These are phyloP conservation scores for Talaromyces sp. DNA, from an alignment of 2,329 filamentous ascomycete species.

Conservation along the genomic window DNA sequence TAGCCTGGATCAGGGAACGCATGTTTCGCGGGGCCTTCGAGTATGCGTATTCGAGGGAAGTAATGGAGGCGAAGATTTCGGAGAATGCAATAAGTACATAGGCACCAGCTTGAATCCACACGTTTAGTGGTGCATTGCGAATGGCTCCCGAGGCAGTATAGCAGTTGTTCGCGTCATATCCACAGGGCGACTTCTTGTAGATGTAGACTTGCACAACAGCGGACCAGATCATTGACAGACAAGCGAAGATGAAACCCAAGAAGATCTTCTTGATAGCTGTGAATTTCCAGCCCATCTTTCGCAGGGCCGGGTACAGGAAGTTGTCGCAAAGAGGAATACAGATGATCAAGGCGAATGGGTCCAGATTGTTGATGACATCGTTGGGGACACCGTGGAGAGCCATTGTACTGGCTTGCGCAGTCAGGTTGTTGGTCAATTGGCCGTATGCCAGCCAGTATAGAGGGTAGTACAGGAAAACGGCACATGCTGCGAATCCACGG, in stretches of 20 bases:
- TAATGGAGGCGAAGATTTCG: conserved; percentile 63
- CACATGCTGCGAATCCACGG: conserved; percentile 69
- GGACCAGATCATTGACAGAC: conserved; percentile 53
- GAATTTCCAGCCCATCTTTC: conserved; percentile 52
- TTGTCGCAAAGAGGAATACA: conserved; percentile 59
- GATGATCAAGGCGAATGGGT: conserved; percentile 57
- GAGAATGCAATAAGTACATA: conserved; percentile 59
- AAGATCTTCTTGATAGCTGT: conserved; percentile 59
- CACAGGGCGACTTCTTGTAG: conserved; percentile 66
- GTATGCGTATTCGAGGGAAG: conserved; percentile 74
- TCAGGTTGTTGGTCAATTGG: conserved; percentile 59
- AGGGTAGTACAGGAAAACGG: conserved; percentile 66
- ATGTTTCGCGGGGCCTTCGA: conserved; percentile 79
- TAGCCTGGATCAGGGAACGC: conserved; percentile 70
- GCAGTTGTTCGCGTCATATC: conserved; percentile 57
- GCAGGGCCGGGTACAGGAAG: conserved; percentile 55
- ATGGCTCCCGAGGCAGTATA: conserved; percentile 47
- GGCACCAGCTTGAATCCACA: conserved; percentile 57
- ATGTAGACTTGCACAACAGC: conserved; percentile 54
- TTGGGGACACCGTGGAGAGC: conserved; percentile 56
- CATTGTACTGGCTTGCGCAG: conserved; percentile 60
- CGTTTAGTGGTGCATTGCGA: conserved; percentile 62
- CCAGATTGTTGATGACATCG: conserved; percentile 59
- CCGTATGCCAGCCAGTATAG: conserved; percentile 56
- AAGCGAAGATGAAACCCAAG: conserved; percentile 53